Base-by-base conservation (phyloP, 2,329 filamentous ascomycete genomes). In the Diaporthe ilicicola region DNA sequence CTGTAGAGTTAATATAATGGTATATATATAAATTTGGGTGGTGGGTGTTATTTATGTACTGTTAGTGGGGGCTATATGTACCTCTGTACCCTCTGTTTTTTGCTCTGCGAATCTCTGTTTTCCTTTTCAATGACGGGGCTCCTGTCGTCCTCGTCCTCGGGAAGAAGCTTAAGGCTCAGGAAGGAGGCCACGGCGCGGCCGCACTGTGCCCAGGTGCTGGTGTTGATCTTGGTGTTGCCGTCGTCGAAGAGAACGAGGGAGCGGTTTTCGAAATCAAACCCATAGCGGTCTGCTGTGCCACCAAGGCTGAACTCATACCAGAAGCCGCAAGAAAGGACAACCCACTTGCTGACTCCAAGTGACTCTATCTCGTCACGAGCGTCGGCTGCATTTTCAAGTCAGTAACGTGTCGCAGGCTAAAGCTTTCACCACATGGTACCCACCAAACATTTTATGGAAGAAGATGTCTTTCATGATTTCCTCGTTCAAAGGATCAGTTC, bases 151-250 rank as follows among this genome's bases (percentile, higher is more conserved):
- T 69, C 72, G 9, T 75, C 73, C 1, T 73, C 72, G 7, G 65
- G 72, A 4, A 70, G 74, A 75, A 82, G 73, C 51, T 81, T 74
- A 0, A 90, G 78, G 27, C 78, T 85, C 2, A 90, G 77, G 0
- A 90, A 79, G 22, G 75, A 74, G 83, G 76, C 73, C 84, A 76
- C 39, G 3, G 74, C 78, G 3, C 74, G 73, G 24, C 77, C 84
- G 75, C 85, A 81, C 79, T 92, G 90, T 7, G 81, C 74, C 84
- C 87, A 89, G 0, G 91, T 92, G 15, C 86, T 88, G 0, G 82
- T 86, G 72, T 86, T 88, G 75, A 91, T 87, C 67, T 80, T 84
- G 1, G 82, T 85, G 24, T 83, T 84, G 0, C 91, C 91, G 29
- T 89, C 85, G 73, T 91, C 89, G 67, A 84, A 88, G 55, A 88